Evolutionary conservation across 331 rosid genomes (phyloP), one percentile per base, ranked within the genome.

Genomic region (Saraca asoca): DNA sequence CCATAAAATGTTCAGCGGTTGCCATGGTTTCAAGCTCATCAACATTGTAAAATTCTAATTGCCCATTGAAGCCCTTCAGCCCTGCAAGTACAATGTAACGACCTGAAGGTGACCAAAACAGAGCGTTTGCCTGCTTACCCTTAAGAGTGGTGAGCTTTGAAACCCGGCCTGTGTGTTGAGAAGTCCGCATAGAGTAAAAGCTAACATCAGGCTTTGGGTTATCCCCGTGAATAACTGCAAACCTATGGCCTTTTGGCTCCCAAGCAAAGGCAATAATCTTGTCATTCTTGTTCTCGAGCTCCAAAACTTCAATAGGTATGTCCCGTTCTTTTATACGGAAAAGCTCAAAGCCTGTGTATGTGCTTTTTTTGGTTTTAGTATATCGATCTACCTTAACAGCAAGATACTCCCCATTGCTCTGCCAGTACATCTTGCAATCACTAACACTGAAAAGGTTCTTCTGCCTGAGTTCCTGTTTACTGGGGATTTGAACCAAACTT

Each of bases 231-330:
- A 91, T 91, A 70, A 91, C 82, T 0, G 78, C 95, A 70, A 91
- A 91, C 61, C 96, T 79, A 41, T 88, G 97, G 54, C 97, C 96
- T 73, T 91, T 91, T 6, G 97, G 97, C 80, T 91, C 97, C 97
- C 97, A 91, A 8, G 96, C 96, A 68, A 91, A 91, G 18, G 94
- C 85, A 61, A 91, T 82, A 61, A 91, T 91, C 81, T 88, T 91
- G 69, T 88, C 97, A 70, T 88, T 91, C 74, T 91, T 91, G 68
- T 91, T 91, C 74, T 91, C 97, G 29, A 88, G 89, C 78, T 91
- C 97, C 64, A 91, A 61, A 50, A 91, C 97, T 65, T 91, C 97
- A n/a, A 88, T 91, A 0, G 97, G 97, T 31, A 91, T 91, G 62
- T 91, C 95, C 1, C 97, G 82, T 62, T 88, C 97, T 48, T 85